These are phyloP conservation scores for Cicer judaicum DNA, from an alignment of 306 rosid species.

Conservation along the genomic window DNA sequence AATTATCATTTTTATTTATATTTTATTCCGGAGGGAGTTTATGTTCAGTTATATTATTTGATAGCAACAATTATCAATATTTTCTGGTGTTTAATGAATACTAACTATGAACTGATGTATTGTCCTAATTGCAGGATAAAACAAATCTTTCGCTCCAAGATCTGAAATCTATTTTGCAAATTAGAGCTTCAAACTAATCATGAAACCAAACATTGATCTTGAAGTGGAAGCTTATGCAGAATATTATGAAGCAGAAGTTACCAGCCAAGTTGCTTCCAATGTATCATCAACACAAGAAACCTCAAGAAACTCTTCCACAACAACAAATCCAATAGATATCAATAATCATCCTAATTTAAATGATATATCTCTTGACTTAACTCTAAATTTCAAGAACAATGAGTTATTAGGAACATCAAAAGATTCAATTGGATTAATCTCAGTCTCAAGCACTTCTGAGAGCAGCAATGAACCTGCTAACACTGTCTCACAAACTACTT, in stretches of 20 bases:
- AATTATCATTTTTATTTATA: too few species aligned
- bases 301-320: conserved; percentile 49
- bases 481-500: conserved; percentile 45
- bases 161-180: conserved; percentile 32
- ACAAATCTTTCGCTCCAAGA: conserved; percentile 24
- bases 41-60: conserved; percentile 6
- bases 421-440: conserved; percentile 59
- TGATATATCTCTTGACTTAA: conserved; percentile 66
- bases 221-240: conserved; percentile 72
- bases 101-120: conserved; percentile 18
- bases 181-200: conserved; percentile 40
- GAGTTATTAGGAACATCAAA: conserved; percentile 40
- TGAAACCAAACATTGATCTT: conserved; percentile 73
- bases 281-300: conserved; percentile 68
- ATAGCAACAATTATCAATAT: background rate
- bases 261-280: conserved; percentile 88
- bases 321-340: conserved; percentile 44
- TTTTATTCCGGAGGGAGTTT: background rate
- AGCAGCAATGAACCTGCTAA: conserved; percentile 74
- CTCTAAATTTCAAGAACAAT: conserved; percentile 63
- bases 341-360: conserved; percentile 43
- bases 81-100: conserved; percentile 36
- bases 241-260: conserved; percentile 70
- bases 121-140: conserved; percentile 49
- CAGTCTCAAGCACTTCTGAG: conserved; percentile 85